Evolutionary conservation across 768 basidiomycete genomes (phyloP).

Genomic region (Phylloporus scabripes): DNA sequence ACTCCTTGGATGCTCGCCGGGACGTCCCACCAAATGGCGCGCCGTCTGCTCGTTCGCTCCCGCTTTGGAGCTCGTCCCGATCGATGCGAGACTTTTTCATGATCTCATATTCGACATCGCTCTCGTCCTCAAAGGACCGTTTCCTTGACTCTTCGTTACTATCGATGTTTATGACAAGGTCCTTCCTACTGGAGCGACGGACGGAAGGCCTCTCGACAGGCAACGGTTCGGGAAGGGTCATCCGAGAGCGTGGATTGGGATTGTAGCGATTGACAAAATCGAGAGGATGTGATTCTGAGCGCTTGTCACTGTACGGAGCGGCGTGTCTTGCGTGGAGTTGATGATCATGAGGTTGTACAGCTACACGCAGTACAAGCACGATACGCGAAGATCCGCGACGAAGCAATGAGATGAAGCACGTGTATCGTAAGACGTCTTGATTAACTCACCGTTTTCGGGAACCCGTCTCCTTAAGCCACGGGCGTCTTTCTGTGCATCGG

Average conservation of each 20-base stretch:
- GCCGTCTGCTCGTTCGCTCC: slow-evolving; percentile 43
- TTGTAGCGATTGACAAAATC: slow-evolving; percentile 38
- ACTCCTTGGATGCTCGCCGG: slow-evolving; percentile 48
- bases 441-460: slow-evolving; percentile 44
- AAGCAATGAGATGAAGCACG: slow-evolving; percentile 25
- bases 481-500: slow-evolving; percentile 32
- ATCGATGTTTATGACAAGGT: slow-evolving; percentile 19
- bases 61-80: slow-evolving; percentile 42
- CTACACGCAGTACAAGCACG: slow-evolving; percentile 21
- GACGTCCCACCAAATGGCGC: slow-evolving; percentile 24
- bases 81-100: slow-evolving; percentile 53
- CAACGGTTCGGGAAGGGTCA: slow-evolving; percentile 4
- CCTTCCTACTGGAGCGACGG: slow-evolving; percentile 31
- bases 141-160: slow-evolving; percentile 33
- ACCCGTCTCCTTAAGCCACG: slow-evolving; percentile 37
- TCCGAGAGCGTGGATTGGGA: slow-evolving; percentile 21
- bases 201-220: slow-evolving; percentile 17
- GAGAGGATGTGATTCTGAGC: slow-evolving; percentile 14
- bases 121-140: slow-evolving; percentile 42
- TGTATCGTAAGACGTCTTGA: slow-evolving; percentile 16
- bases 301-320: slow-evolving; percentile 14
- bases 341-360: slow-evolving; percentile 15
- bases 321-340: slow-evolving; percentile 16
- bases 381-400: slow-evolving; percentile 19
- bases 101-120: slow-evolving; percentile 37